Percentiles rank a stretch among this genome's conserved stretches.
These are phyloP conservation scores for Leishmania braziliensis DNA, from an alignment of 208 protist species.

Conservation along the genomic window DNA sequence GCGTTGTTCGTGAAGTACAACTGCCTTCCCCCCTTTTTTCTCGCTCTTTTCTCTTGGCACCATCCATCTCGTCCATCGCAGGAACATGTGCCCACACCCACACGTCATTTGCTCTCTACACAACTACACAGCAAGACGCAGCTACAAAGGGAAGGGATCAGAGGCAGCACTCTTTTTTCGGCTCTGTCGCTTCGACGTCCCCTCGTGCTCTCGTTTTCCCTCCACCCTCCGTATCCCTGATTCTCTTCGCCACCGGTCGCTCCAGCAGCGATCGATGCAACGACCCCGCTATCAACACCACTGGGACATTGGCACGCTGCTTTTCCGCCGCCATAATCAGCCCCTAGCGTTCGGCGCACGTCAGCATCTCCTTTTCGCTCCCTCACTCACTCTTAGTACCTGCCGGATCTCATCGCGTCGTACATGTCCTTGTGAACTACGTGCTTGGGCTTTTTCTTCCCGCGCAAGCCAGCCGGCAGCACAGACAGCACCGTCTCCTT, in stretches of 20 bases:
- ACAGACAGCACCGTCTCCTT: slow-evolving; percentile 78
- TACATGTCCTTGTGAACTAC: slow-evolving; percentile 82
- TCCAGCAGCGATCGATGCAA: neutral
- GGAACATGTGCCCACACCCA: neutral
- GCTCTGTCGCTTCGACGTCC: neutral
- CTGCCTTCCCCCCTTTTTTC: too few species aligned
- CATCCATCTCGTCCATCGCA: neutral
- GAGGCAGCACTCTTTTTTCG: neutral
- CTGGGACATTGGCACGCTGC: neutral
- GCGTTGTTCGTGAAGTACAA: too few species aligned
- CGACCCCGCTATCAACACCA: neutral
- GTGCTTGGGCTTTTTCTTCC: slow-evolving; percentile 53
- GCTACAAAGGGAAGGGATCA: neutral
- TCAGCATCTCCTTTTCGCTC: neutral
- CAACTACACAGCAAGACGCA: neutral
- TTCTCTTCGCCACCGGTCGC: neutral
- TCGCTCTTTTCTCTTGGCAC: neutral
- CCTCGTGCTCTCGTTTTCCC: too few species aligned
- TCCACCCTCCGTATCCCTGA: neutral
- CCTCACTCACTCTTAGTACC: slow-evolving; percentile 36
- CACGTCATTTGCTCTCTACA: neutral
- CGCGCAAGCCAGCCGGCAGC: slow-evolving; percentile 50
- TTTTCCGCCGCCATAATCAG: neutral
- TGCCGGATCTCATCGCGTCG: slow-evolving; percentile 82
- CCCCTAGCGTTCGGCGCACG: neutral